A percentile compares a stretch with the other conserved stretches of the same genome.
phyloP scores from a whole-genome alignment of 306 rosid genomes.

The Sechiopsis laciniata region DNA sequence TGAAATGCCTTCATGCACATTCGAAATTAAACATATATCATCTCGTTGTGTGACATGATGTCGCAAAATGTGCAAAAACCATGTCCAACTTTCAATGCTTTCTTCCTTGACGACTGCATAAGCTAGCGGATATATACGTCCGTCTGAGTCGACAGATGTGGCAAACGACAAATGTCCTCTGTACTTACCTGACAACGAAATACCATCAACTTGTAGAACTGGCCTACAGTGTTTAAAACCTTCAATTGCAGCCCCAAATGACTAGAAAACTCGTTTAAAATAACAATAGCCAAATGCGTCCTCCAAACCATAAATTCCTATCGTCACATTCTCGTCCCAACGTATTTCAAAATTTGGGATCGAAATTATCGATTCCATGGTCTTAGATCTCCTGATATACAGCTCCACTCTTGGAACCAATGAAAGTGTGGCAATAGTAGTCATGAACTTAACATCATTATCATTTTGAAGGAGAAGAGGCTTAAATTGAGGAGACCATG shows the following conservation, averaged over 20 bases:
- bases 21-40: neutral
- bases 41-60: neutral
- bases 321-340: neutral
- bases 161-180: neutral
- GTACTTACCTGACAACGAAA: neutral
- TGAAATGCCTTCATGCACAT: neutral
- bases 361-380: neutral
- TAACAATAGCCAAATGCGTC: neutral
- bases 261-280: neutral
- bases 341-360: neutral
- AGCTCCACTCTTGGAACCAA: neutral
- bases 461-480: neutral
- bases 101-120: neutral
- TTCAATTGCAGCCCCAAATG: conserved; percentile 6
- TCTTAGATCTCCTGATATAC: neutral
- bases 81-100: neutral
- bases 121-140: neutral
- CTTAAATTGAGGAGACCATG: neutral
- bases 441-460: neutral
- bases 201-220: neutral
- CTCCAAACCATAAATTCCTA: neutral
- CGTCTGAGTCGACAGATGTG: neutral
- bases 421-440: neutral
- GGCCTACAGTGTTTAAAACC: neutral
- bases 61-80: neutral